Evolutionary conservation across 257 asterid species (phyloP).

Genomic region (Forsythia viridissima): DNA sequence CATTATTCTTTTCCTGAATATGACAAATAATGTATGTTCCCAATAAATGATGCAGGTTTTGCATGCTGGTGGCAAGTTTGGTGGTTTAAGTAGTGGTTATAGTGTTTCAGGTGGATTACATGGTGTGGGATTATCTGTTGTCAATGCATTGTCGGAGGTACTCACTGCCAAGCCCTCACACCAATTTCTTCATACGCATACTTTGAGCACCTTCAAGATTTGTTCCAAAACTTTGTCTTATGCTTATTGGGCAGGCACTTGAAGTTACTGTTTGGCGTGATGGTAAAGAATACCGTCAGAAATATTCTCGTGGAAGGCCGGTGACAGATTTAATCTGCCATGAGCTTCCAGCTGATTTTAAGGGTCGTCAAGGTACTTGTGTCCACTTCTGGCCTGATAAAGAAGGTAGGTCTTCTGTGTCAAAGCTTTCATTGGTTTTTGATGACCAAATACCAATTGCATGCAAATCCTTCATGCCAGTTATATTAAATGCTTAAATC

Average conservation of each 20-base stretch:
- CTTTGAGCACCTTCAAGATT: slow-evolving; percentile 13
- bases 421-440: slow-evolving; percentile 8
- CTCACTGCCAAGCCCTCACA: slow-evolving; percentile 15
- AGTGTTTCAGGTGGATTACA: slow-evolving; percentile 97
- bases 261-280: slow-evolving; percentile 95
- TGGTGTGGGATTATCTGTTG: slow-evolving; percentile 98
- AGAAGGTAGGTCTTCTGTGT: slow-evolving; percentile 55
- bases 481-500: slow-evolving; percentile 6
- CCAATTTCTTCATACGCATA: background rate
- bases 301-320: slow-evolving; percentile 90
- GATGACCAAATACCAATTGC: slow-evolving; percentile 1
- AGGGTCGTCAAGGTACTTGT: slow-evolving; percentile 65
- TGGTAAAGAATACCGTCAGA: slow-evolving; percentile 85
- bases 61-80: slow-evolving; percentile 99
- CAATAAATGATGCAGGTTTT: slow-evolving; percentile 66
- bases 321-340: slow-evolving; percentile 51
- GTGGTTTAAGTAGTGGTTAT: slow-evolving; percentile 97
- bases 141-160: slow-evolving; percentile 97
- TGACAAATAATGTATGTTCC: slow-evolving; percentile 17
- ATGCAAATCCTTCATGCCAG: slow-evolving; percentile 5
- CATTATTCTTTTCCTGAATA: slow-evolving; percentile 8
- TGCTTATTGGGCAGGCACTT: slow-evolving; percentile 53
- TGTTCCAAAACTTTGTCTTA: slow-evolving; percentile 10
- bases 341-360: slow-evolving; percentile 63
- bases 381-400: slow-evolving; percentile 94